Conservation (phyloP, 2,329 filamentous ascomycete species). For the Calonectria fujianensis region DNA sequence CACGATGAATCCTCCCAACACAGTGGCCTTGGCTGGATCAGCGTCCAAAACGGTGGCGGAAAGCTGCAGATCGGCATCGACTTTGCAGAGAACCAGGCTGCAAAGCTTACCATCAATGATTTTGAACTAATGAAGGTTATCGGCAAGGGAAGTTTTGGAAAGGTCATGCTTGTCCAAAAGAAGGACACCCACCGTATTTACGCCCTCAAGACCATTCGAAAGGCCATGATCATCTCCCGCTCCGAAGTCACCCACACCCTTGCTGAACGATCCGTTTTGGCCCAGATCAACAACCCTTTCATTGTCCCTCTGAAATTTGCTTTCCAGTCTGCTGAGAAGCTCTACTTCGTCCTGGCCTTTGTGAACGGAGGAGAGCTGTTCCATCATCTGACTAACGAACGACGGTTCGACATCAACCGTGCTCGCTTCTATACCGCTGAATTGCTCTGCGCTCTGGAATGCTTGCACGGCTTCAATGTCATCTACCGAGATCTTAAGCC, state of each 20-base stretch:
- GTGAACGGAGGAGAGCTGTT: slow-evolving; percentile 98
- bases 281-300: slow-evolving; percentile 99
- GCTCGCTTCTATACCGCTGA: slow-evolving; percentile 97
- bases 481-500: slow-evolving; percentile 86
- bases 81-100: slow-evolving; percentile 92
- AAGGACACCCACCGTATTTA: slow-evolving; percentile 98
- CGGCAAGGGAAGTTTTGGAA: slow-evolving; percentile 97
- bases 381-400: slow-evolving; percentile 95
- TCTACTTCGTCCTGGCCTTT: slow-evolving; percentile 96
- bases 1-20: slow-evolving; percentile 83
- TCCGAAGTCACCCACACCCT: slow-evolving; percentile 97
- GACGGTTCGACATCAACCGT: slow-evolving; percentile 96
- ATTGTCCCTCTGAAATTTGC: slow-evolving; percentile 98
- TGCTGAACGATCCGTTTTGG: slow-evolving; percentile 94
- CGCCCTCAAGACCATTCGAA: slow-evolving; percentile 98
- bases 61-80: slow-evolving; percentile 92
- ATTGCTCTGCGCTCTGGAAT: slow-evolving; percentile 93
- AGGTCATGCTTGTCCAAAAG: slow-evolving; percentile 99
- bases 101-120: slow-evolving; percentile 93
- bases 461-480: slow-evolving; percentile 96
- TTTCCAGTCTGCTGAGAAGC: slow-evolving; percentile 97
- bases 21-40: slow-evolving; percentile 88
- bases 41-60: slow-evolving; percentile 90
- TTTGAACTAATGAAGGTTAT: slow-evolving; percentile 98
- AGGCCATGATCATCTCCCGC: slow-evolving; percentile 97